Evolutionary conservation across 2,329 filamentous ascomycete genomes (phyloP).

Genomic region (Pyrenochaeta sp.): DNA sequence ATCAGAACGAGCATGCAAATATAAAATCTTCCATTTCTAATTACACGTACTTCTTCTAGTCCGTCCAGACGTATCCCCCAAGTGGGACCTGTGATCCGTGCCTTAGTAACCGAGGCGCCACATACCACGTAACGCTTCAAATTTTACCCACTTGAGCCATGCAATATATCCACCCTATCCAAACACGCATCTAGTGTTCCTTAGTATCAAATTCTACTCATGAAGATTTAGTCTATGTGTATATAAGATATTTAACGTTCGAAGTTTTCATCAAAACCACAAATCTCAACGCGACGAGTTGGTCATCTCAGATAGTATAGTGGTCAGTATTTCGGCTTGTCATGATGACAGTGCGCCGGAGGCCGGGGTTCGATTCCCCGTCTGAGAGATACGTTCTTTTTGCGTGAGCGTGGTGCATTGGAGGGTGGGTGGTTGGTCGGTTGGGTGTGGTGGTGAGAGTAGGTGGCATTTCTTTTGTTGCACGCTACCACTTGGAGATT

Average conservation of each 20-base stretch:
- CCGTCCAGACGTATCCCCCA: too few relatives aligned
- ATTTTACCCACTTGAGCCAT: neutral
- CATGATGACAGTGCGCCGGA: conserved; percentile 13
- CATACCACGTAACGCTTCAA: neutral
- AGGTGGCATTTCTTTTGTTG: too few relatives aligned
- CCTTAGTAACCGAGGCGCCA: neutral
- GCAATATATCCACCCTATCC: neutral
- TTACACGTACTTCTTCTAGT: too few relatives aligned
- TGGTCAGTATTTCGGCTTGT: conserved; percentile 26
- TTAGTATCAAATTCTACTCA: neutral
- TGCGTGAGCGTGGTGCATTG: neutral
- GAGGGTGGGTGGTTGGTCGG: too few relatives aligned
- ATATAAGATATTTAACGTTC: neutral
- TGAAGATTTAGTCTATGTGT: too few relatives aligned
- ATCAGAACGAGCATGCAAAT: too few relatives aligned
- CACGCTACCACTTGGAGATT: too few relatives aligned
- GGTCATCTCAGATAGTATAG: conserved; percentile 20
- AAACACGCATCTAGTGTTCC: neutral
- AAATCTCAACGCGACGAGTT: neutral
- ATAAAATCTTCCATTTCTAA: too few relatives aligned
- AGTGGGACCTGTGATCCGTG: too few relatives aligned
- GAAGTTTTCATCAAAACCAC: neutral
- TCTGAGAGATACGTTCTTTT: conserved; percentile 9
- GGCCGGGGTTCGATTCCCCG: conserved; percentile 17
- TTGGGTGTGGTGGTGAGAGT: too few relatives aligned